Evolutionary conservation across 2,329 filamentous ascomycete species (phyloP).

Genomic region (Orbilia oligospora): DNA sequence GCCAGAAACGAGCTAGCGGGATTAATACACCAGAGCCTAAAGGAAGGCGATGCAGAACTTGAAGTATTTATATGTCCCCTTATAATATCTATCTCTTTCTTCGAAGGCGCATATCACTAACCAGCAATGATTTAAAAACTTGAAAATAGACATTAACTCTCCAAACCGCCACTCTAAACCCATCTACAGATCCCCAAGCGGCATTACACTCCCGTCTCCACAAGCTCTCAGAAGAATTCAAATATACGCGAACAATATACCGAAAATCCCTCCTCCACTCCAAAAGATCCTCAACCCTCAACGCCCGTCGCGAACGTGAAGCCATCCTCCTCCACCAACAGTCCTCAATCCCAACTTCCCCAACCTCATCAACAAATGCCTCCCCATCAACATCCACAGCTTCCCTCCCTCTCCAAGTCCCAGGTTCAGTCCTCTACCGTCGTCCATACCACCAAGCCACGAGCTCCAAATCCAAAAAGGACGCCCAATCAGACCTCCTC

Average conservation of each 20-base stretch:
- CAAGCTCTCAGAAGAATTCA: constrained; percentile 79
- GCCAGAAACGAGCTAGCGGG: constrained; percentile 62
- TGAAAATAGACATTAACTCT: constrained; percentile 69
- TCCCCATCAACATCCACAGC: constrained; percentile 21
- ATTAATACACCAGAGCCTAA: constrained; percentile 63
- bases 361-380: constrained; percentile 7
- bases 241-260: constrained; percentile 66
- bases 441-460: constrained; percentile 67
- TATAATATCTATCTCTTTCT: background rate
- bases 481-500: constrained; percentile 78
- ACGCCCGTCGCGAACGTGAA: constrained; percentile 57
- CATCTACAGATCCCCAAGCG: constrained; percentile 67
- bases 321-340: constrained; percentile 45
- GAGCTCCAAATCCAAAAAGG: constrained; percentile 50
- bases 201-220: constrained; percentile 77
- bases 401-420: background rate
- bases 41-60: constrained; percentile 68
- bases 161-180: constrained; percentile 74
- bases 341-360: constrained; percentile 11
- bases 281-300: constrained; percentile 40
- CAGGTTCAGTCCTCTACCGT: constrained; percentile 36
- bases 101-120: background rate
- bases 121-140: background rate
- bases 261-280: constrained; percentile 56
- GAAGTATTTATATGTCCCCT: constrained; percentile 44